phyloP scores from a whole-genome alignment of 2,329 filamentous ascomycete genomes.

The Hawksworthiomyces lignivorus region DNA sequence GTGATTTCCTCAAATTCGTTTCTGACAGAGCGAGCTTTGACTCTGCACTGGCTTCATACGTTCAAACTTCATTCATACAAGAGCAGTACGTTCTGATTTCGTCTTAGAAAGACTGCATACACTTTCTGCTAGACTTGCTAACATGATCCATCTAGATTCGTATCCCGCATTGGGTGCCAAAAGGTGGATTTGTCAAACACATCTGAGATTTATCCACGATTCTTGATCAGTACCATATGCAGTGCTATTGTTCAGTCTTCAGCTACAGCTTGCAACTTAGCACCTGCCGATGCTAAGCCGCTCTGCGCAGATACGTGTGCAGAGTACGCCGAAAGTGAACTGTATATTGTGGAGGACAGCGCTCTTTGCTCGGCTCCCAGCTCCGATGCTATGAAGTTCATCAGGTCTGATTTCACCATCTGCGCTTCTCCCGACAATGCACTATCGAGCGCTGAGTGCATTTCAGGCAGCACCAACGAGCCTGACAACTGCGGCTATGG shows the following conservation, averaged over 20 bases:
- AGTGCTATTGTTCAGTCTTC: slow-evolving; percentile 93
- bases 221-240: slow-evolving; percentile 86
- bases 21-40: slow-evolving; percentile 73
- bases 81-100: slow-evolving; percentile 66
- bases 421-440: slow-evolving; percentile 79
- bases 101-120: too few relatives aligned
- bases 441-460: slow-evolving; percentile 63
- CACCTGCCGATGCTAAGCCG: slow-evolving; percentile 57
- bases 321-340: slow-evolving; percentile 80
- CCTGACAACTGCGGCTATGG: slow-evolving; percentile 79
- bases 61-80: slow-evolving; percentile 66
- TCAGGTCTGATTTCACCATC: slow-evolving; percentile 85
- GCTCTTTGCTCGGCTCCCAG: slow-evolving; percentile 63
- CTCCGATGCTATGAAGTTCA: slow-evolving; percentile 61
- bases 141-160: slow-evolving; percentile 53
- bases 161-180: slow-evolving; percentile 70
- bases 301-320: slow-evolving; percentile 84
- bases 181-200: slow-evolving; percentile 71
- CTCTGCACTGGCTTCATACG: slow-evolving; percentile 60
- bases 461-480: slow-evolving; percentile 72
- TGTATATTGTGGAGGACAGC: slow-evolving; percentile 68
- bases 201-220: slow-evolving; percentile 80
- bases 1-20: slow-evolving; percentile 80
- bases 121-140: too few relatives aligned
- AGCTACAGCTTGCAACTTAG: slow-evolving; percentile 58